Base-by-base conservation (phyloP, 2,329 filamentous ascomycete species). In the Graphilbum ipis-grandicollis region DNA sequence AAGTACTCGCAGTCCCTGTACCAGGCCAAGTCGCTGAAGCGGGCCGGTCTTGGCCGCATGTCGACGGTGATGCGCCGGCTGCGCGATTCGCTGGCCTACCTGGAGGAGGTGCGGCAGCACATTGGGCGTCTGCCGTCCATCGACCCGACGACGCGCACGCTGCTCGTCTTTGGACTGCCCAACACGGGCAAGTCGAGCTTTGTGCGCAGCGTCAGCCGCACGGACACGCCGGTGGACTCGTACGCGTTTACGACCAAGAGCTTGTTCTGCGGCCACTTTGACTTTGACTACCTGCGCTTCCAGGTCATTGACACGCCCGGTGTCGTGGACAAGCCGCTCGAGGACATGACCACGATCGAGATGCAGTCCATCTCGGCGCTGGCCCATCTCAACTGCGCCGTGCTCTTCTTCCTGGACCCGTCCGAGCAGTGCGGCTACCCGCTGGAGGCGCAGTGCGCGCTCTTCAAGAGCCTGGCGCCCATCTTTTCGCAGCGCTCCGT, bases 331-430 rank as follows among this genome's bases (percentile, higher is more conserved):
- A 90, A 98, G 56, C 86, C 88, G 26, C 73, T 98, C 9, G 90
- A 96, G 60, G 90, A 96, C 63, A 98, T 96, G 90, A 93, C 94
- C 63, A 96, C 90, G 4, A 98, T 98, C 53, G 90, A 98, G 61
- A 96, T 96, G 84, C 90, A 96, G 66, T 81, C 81, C 43, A 94
- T 98, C 48, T 96, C 88, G 15, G 90, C 92, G 10, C 93, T 98
- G 62, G 90, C 90, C 36, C 92, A 98, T 65, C 67, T 98, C 53
- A 75, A 88, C 50, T 92, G 86, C 31, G 88, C 88, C 39, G 92
- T 98, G 45, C 66, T 96, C 41, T 96, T 96, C 60, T 96, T 96
- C 55, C 93, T 96, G 82, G 88, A 96, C 65, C 66, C 94, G 43
- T 93, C 82, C 18, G 88, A 94, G 65, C 84, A 93, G 65, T 94